Evolutionary conservation across 306 rosid species (phyloP).

Genomic region (Trichosanthes truncata): DNA sequence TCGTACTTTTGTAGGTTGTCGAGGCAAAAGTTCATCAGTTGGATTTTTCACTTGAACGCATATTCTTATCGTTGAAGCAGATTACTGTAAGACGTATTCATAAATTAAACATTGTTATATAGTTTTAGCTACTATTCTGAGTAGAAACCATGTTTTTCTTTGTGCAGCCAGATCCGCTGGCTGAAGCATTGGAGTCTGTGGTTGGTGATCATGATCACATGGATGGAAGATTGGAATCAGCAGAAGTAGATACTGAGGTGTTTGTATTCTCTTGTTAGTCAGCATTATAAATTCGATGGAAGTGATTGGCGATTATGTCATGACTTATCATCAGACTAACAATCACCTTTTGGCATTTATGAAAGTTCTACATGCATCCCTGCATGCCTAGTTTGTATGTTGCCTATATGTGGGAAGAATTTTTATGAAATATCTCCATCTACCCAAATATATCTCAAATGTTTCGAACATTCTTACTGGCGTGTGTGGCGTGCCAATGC

Average conservation of each 20-base stretch:
- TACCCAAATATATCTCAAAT: background rate
- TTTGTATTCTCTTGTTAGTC: background rate
- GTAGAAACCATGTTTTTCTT: background rate
- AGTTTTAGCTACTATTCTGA: background rate
- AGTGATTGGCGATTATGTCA: background rate
- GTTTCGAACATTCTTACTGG: background rate
- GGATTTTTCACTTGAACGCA: conserved; percentile 64
- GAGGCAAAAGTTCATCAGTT: conserved; percentile 90
- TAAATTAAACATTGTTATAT: background rate
- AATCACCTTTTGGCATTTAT: background rate
- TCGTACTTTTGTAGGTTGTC: conserved; percentile 29
- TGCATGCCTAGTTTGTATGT: background rate
- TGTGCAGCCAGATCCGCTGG: conserved; percentile 85
- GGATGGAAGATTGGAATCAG: conserved; percentile 60
- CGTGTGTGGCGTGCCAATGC: background rate
- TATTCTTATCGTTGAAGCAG: conserved; percentile 74
- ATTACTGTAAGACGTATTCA: conserved; percentile 36
- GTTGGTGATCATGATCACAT: conserved; percentile 46
- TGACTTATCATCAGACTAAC: background rate
- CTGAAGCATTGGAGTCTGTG: conserved; percentile 67
- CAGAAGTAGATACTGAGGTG: conserved; percentile 66
- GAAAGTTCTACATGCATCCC: background rate
- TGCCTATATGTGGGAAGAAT: background rate
- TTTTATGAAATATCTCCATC: background rate
- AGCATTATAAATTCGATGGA: background rate